Base-by-base conservation (phyloP, 2,329 filamentous ascomycete species). In the Didymella exigua region DNA sequence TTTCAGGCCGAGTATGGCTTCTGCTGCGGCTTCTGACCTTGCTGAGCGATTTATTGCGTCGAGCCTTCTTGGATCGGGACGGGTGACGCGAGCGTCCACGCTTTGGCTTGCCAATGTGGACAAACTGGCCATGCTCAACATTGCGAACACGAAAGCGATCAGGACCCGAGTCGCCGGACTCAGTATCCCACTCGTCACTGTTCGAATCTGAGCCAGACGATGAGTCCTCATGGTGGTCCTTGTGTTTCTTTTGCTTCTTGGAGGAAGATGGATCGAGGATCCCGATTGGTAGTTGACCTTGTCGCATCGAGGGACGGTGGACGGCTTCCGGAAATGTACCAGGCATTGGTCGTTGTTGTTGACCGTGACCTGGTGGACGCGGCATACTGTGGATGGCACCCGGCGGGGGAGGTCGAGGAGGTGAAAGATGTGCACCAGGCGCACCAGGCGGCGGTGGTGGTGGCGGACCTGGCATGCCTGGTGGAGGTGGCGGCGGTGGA, bases 51-150 rank as follows among this genome's bases (percentile, higher is more conserved):
- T 47, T 61, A 18, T 56, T 50, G 37, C 42, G 51, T 36, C 44
- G 34, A 19, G 48, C 49, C 40, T 65, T 59, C 57, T 46, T 54
- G 2, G 54, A 56, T 4, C 45, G 47, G 24, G 55, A 54, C 10
- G 54, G 40, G 13, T 56, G 58, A 19, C 58, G 47, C 24, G 60
- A 59, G 10, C 61, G 62, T 24, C 56, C 60, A 37, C 58, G 59
- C n/a, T 55, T 52, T 8, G 48, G 57, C 14, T 57, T 51, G 13
- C 41, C 54, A 10, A 65, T 46, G 31, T 60, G 42, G 6, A 44
- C 48, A 42, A 68, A 71, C 8, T 54, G 53, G 14, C 58, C 63
- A 9, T 60, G 52, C 14, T 69, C 67, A 16, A 69, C 58, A n/a
- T 62, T 56, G 27, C 47, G 55, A 19, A 55, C 56, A 16, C 49